Conservation (phyloP, 2,329 filamentous ascomycete species). For the Teratosphaeria destructans region DNA sequence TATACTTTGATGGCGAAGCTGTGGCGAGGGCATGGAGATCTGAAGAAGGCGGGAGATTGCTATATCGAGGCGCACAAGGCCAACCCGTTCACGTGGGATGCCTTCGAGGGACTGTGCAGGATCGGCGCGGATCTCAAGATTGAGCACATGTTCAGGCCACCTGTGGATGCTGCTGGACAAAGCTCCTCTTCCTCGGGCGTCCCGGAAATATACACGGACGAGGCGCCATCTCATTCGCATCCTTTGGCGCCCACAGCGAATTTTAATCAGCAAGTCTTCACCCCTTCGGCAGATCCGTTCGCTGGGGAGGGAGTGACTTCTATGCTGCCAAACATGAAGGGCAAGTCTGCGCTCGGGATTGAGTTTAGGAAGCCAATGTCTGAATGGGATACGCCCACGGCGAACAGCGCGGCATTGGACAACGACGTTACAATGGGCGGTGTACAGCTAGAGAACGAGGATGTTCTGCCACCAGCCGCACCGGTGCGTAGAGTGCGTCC, state of each 20-base stretch:
- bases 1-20: constrained; percentile 78
- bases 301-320: constrained; percentile 28
- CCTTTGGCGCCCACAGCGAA: constrained; percentile 16
- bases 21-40: constrained; percentile 67
- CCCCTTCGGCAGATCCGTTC: constrained; percentile 31
- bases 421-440: constrained; percentile 32
- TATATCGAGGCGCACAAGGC: constrained; percentile 81
- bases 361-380: constrained; percentile 10
- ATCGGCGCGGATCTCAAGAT: constrained; percentile 68
- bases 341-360: constrained; percentile 25
- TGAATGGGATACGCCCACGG: constrained; percentile 38
- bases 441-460: constrained; percentile 12
- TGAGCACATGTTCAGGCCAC: constrained; percentile 76
- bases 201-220: constrained; percentile 23
- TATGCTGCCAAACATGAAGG: constrained; percentile 34
- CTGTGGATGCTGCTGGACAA: constrained; percentile 45
- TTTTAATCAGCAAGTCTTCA: constrained; percentile 14
- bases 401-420: constrained; percentile 26
- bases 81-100: constrained; percentile 98
- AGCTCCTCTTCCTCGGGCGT: neutral
- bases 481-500: constrained; percentile 31
- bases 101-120: constrained; percentile 80
- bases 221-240: constrained; percentile 12
- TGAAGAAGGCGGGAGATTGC: constrained; percentile 71
- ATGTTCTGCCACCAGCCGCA: constrained; percentile 33